Conservation (phyloP, 495 filamentous ascomycete species). For the Aspergillus asperescens region DNA sequence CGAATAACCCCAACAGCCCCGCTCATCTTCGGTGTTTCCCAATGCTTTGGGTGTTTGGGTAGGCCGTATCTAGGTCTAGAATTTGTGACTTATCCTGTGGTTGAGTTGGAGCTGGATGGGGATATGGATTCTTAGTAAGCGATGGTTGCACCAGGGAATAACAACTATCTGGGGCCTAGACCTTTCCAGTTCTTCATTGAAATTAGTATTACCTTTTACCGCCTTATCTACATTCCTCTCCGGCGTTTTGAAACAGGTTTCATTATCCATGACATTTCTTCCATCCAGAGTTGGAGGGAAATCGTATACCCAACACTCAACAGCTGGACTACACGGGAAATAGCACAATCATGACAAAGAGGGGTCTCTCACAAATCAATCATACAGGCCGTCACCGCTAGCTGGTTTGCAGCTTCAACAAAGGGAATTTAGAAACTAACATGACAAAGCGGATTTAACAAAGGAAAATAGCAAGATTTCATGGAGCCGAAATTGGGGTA, state of each 20-base stretch:
- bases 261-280: slow-evolving; percentile 10
- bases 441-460: slow-evolving; percentile 22
- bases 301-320: not conserved
- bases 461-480: slow-evolving; percentile 16
- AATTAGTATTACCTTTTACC: too few relatives aligned
- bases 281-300: not conserved
- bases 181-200: too few relatives aligned
- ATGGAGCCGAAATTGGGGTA: slow-evolving; percentile 5
- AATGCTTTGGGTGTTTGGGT: too few relatives aligned
- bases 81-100: too few relatives aligned
- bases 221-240: not conserved
- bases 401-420: slow-evolving; percentile 29
- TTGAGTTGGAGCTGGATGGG: too few relatives aligned
- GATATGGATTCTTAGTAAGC: too few relatives aligned
- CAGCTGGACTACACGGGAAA: not conserved
- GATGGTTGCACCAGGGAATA: too few relatives aligned
- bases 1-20: too few relatives aligned
- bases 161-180: too few relatives aligned
- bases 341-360: slow-evolving; percentile 21
- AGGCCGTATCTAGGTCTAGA: too few relatives aligned
- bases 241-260: not conserved
- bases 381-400: slow-evolving; percentile 33
- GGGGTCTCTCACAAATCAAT: slow-evolving; percentile 18
- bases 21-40: too few relatives aligned
- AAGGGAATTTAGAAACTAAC: slow-evolving; percentile 17